Evolutionary conservation across 1,284 basidiomycete genomes (phyloP), one percentile per base, ranked within the genome.

Genomic region (Sanghuangporus weigelae): DNA sequence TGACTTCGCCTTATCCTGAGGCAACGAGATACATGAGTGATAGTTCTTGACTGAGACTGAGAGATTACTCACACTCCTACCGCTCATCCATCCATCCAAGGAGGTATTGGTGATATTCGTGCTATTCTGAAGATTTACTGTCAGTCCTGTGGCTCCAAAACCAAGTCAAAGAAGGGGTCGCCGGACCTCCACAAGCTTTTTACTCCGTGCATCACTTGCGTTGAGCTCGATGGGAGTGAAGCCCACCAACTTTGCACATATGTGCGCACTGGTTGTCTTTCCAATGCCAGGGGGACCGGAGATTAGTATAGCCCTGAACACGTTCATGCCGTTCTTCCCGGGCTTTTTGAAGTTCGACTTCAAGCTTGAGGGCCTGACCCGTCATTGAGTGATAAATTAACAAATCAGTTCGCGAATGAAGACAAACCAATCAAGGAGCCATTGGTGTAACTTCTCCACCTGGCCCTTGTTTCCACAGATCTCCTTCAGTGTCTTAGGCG

Each of bases 251-350:
- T 91, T 90, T 2, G 96, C 95, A 64, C 93, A 90, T 38, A 99
- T 73, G 75, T 99, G 96, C 0, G 96, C 96, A 65, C 92, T 92
- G 0, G 95, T 98, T 4, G 96, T 99, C 79, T 99, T 99, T 36
- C 96, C 96, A 63, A 98, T 97, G 2, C 97, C 96, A 3, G 96
- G 96, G 2, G 96, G 87, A 0, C 96, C 96, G 1, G 93, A 93
- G 66, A 99, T 87, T 65, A 99, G 78, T 1, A 98, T 84, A 2
- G 94, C 95, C 19, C 95, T 87, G 73, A 84, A 97, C 19, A 89
- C 78, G 67, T 94, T 94, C 85, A 91, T 92, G 0, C 87, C 94
- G 66, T 86, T 86, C 75, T 96, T 96, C 1, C 96, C 96, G 0
- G 95, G 95, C 73, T 96, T 97, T 77, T 95, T 98, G 78, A 98